Evolutionary conservation across 176 grass and related monocot genomes (phyloP), one percentile per base, ranked within the genome.

Genomic region (Dendrocalamus sinicus): DNA sequence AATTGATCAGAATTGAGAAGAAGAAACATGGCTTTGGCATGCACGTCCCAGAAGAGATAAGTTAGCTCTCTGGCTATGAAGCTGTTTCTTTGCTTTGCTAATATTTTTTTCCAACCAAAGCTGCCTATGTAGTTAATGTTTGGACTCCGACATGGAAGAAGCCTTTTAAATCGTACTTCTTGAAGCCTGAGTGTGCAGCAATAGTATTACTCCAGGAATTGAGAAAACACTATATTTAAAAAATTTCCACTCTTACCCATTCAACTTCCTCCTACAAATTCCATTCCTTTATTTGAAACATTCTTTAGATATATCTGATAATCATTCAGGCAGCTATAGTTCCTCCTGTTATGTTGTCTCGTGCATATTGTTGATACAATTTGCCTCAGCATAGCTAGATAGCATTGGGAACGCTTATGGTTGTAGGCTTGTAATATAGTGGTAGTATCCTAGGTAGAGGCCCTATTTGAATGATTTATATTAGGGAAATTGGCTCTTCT

Each of bases 11-110:
- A 70, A 88, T 98, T 71, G 96, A 98, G 88, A 95, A 93, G 81
- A 82, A 94, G 90, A 93, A 93, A 82, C 89, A 78, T 32, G 96
- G 96, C 78, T 94, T 98, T 77, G 96, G 96, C 16, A 98, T 98
- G 96, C 91, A 81, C 41, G 63, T 84, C 72, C 88, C 88, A 8
- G 79, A 90, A 87, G 92, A 87, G 43, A 81, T 43, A 73, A 89
- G 63, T 83, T 97, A 96, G 75, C 58, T 72, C 5, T 40, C 74
- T 79, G 60, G 9, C 58, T 85, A 10, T 41, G 35, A 6, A 69
- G 26, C 5, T 30, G 23, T 51, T 77, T 37, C 9, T 35, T 50
- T 78, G 0, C 0, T 67, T 63, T 78, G 48, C 3, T 45, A 39
- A 57, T 12, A 7, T 22, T 14, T 4, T 61, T 51, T 19, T 32